These are phyloP conservation scores for Omphalea diandra DNA, from an alignment of 441 rosid genomes.

Conservation along the genomic window DNA sequence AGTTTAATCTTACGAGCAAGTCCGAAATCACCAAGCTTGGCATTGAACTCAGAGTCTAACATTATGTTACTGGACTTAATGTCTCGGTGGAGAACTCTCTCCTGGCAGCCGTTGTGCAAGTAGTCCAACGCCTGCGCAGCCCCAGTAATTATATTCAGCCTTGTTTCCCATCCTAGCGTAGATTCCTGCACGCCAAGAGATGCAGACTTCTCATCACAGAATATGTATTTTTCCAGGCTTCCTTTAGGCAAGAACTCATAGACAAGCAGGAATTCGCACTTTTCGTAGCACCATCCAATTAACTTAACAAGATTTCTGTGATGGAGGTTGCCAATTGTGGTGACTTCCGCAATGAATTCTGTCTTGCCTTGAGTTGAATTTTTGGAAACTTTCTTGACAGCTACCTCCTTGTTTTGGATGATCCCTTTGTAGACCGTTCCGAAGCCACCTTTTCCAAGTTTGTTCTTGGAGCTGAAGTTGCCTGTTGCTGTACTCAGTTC, in stretches of 20 bases:
- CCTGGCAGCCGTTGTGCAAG: slow-evolving; percentile 68
- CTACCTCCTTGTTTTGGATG: slow-evolving; percentile 46
- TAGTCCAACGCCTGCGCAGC: slow-evolving; percentile 68
- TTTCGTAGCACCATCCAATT: slow-evolving; percentile 76
- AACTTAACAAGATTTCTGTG: slow-evolving; percentile 64
- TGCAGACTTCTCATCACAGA: slow-evolving; percentile 28
- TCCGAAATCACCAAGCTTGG: slow-evolving; percentile 69
- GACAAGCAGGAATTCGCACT: slow-evolving; percentile 49
- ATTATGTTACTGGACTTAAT: slow-evolving; percentile 76
- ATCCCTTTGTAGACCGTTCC: slow-evolving; percentile 73
- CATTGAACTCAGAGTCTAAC: slow-evolving; percentile 61
- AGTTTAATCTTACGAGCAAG: slow-evolving; percentile 63
- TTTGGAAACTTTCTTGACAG: slow-evolving; percentile 63
- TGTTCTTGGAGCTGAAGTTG: slow-evolving; percentile 46
- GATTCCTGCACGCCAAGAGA: slow-evolving; percentile 14
- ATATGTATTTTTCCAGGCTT: slow-evolving; percentile 60
- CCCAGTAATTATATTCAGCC: slow-evolving; percentile 46
- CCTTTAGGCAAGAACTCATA: slow-evolving; percentile 69
- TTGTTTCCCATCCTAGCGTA: slow-evolving; percentile 49
- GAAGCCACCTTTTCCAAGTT: slow-evolving; percentile 72
- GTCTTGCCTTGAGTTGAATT: slow-evolving; percentile 65
- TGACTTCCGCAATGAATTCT: slow-evolving; percentile 74
- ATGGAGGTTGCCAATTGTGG: slow-evolving; percentile 63
- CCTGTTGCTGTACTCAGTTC: slow-evolving; percentile 60
- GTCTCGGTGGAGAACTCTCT: slow-evolving; percentile 71